Evolutionary conservation across 1,139 yeast genomes (phyloP).

Genomic region (Wickerhamomyces sp.): DNA sequence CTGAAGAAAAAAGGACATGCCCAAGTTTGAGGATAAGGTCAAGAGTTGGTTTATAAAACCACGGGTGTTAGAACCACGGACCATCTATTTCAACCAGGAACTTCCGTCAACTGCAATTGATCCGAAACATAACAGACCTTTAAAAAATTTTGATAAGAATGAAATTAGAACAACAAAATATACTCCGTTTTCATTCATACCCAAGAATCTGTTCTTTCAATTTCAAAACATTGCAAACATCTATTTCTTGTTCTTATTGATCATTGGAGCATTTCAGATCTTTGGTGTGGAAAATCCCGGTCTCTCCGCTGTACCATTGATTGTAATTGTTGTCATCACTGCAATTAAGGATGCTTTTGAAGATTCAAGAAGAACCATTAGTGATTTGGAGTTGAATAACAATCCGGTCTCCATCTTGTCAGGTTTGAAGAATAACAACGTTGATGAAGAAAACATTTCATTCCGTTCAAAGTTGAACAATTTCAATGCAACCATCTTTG

Average conservation of each 20-base stretch:
- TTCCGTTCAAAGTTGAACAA: slow-evolving; percentile 56
- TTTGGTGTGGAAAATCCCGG: slow-evolving; percentile 95
- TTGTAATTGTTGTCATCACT: slow-evolving; percentile 84
- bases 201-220: slow-evolving; percentile 75
- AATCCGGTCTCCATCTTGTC: slow-evolving; percentile 71
- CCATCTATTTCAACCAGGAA: slow-evolving; percentile 60
- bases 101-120: slow-evolving; percentile 60
- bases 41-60: slow-evolving; percentile 13
- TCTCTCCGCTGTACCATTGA: slow-evolving; percentile 87
- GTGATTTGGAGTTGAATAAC: slow-evolving; percentile 84
- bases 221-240: slow-evolving; percentile 87
- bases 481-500: slow-evolving; percentile 21
- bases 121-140: slow-evolving; percentile 53
- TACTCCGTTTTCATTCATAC: slow-evolving; percentile 83
- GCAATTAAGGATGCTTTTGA: slow-evolving; percentile 92
- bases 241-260: slow-evolving; percentile 76
- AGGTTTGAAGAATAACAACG: slow-evolving; percentile 72
- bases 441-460: slow-evolving; percentile 46
- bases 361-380: slow-evolving; percentile 77
- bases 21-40: no score
- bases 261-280: slow-evolving; percentile 81
- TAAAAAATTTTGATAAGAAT: slow-evolving; percentile 62
- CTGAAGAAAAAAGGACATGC: no score
- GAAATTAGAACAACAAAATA: slow-evolving; percentile 94
- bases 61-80: slow-evolving; percentile 32